phyloP scores from a whole-genome alignment of 768 basidiomycete genomes.

The Pisolithus microcarpus region DNA sequence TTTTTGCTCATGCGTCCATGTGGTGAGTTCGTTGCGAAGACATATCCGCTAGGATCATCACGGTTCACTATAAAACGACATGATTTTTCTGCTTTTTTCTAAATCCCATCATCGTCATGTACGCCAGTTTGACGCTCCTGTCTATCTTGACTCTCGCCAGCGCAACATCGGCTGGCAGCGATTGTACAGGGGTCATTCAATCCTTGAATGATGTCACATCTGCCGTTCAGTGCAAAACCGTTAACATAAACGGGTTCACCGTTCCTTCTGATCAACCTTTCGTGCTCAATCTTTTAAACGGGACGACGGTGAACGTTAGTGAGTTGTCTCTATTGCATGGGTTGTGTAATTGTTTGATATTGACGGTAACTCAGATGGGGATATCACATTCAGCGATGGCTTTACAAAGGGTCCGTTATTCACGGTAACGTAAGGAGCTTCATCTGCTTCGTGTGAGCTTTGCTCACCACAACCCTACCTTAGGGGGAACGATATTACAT shows the following conservation, averaged over 20 bases:
- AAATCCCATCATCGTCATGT: no score
- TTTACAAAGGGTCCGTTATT: slow-evolving; percentile 53
- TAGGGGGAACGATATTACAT: slow-evolving; percentile 44
- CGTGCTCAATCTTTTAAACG: slow-evolving; percentile 36
- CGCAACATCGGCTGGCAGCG: slow-evolving; percentile 6
- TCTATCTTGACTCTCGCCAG: no score
- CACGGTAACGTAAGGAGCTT: slow-evolving; percentile 34
- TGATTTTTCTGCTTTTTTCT: no score
- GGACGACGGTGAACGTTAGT: slow-evolving; percentile 56
- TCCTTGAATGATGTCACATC: slow-evolving; percentile 43
- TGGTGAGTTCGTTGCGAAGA: no score
- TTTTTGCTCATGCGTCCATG: no score
- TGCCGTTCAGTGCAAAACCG: slow-evolving; percentile 50
- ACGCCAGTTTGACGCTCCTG: no score
- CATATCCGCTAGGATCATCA: no score
- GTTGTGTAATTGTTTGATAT: not conserved
- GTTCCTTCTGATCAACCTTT: slow-evolving; percentile 50
- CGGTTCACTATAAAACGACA: no score
- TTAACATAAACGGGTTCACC: slow-evolving; percentile 50
- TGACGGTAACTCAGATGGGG: slow-evolving; percentile 37
- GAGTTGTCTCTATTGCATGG: slow-evolving; percentile 14
- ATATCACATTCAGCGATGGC: slow-evolving; percentile 47
- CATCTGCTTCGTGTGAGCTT: not conserved
- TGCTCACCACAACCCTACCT: not conserved
- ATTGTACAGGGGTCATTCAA: slow-evolving; percentile 48